Evolutionary conservation across 345 rosid genomes (phyloP), one percentile per base, ranked within the genome.

Genomic region (Clausena lansium): DNA sequence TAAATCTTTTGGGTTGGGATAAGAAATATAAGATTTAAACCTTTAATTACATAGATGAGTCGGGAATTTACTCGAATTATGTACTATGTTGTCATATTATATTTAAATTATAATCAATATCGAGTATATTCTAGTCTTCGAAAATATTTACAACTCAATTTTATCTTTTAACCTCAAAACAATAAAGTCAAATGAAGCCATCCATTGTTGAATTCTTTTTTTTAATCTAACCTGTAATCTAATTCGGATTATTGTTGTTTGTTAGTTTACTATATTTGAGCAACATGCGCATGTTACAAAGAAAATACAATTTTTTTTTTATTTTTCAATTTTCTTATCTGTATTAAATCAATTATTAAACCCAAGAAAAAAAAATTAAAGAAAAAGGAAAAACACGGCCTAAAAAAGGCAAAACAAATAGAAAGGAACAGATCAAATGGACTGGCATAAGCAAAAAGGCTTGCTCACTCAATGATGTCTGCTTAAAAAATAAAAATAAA

Each of bases 341-440:
- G 66, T 62, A 19, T 28, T 13, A 28, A 28, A 45, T 45, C 20
- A 41, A 5, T 67, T 41, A 19, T 32, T 30, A 68, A 39, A 14
- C 20, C 7, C 71, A 38, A 35, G 4, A 7, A 30, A 64, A 1
- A 20, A 58, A 24, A 14, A 28, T 9, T 0, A 3, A 3, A 17
- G 61, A 7, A 47, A 22, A 36, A 32, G 57, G 0, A 54, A 8
- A 63, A 28, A 65, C 7, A 27, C 30, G 24, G 54, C 65, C 8
- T 14, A 1, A 45, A 75, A 9, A 22, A 61, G 19, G 55, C 54
- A 32, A 19, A 47, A 25, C 41, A 27, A 17, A 30, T 2, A 2
- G 22, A 35, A 70, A 33, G 63, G 61, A 64, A 79, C 88, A 83
- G 77, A 75, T 58, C 67, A 81, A 72, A 81, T 79, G 86, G 77